These are phyloP conservation scores for Musa troglodytarum DNA, from an alignment of 176 grass and related monocot genomes.

Conservation along the genomic window DNA sequence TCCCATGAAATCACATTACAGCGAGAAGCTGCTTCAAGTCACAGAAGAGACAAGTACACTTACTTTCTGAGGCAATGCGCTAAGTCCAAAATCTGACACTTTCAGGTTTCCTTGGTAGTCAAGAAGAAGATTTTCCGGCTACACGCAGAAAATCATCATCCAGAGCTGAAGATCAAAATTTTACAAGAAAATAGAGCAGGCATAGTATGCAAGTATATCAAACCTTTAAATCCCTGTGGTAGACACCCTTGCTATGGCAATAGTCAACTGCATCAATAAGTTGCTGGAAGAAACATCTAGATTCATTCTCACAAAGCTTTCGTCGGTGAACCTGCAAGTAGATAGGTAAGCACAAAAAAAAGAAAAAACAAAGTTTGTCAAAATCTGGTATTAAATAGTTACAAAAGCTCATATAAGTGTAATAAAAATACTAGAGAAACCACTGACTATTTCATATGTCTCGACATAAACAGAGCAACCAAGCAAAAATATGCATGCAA, in stretches of 20 bases:
- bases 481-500: neutral
- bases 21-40: neutral
- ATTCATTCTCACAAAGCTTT: slow-evolving; percentile 62
- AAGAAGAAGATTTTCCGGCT: slow-evolving; percentile 97
- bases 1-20: slow-evolving; percentile 3
- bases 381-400: neutral
- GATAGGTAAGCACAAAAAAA: neutral
- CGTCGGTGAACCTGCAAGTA: slow-evolving; percentile 53
- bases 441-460: neutral
- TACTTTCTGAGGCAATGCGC: slow-evolving; percentile 74
- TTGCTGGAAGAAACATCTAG: slow-evolving; percentile 82
- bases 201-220: slow-evolving; percentile 2
- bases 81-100: slow-evolving; percentile 94
- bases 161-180: slow-evolving; percentile 10
- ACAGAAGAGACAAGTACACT: slow-evolving; percentile 22
- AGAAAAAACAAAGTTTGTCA: neutral
- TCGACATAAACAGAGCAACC: neutral
- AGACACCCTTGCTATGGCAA: slow-evolving; percentile 88
- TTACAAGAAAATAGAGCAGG: neutral
- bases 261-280: slow-evolving; percentile 86
- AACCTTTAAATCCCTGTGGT: slow-evolving; percentile 96
- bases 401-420: neutral
- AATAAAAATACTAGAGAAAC: neutral
- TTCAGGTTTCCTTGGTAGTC: slow-evolving; percentile 73
- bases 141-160: slow-evolving; percentile 26